phyloP scores from a whole-genome alignment of 2,329 filamentous ascomycete species.

The Bipolaris zeicola region DNA sequence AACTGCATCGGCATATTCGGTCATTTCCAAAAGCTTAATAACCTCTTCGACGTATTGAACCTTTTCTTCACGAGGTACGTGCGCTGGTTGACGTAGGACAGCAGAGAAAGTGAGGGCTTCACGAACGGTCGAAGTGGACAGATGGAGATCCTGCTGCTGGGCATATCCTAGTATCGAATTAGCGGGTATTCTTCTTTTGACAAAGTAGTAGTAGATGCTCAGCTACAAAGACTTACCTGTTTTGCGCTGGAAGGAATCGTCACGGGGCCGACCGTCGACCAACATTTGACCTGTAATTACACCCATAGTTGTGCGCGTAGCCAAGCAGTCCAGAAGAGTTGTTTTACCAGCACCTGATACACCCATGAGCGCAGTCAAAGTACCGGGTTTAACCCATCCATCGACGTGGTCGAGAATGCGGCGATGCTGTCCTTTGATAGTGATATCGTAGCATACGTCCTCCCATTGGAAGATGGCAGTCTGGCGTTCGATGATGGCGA shows the following conservation, averaged over 20 bases:
- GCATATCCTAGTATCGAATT: slow-evolving; percentile 62
- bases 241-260: slow-evolving; percentile 86
- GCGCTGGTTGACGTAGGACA: slow-evolving; percentile 78
- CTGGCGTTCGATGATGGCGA: slow-evolving; percentile 63
- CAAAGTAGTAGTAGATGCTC: background rate
- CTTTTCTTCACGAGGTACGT: slow-evolving; percentile 76
- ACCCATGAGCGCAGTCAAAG: slow-evolving; percentile 83
- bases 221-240: slow-evolving; percentile 60
- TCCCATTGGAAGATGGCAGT: slow-evolving; percentile 86
- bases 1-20: slow-evolving; percentile 85
- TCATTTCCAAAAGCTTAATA: slow-evolving; percentile 89
- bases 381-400: slow-evolving; percentile 93
- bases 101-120: slow-evolving; percentile 89
- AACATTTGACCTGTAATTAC: slow-evolving; percentile 86
- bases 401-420: slow-evolving; percentile 84
- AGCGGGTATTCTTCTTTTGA: background rate
- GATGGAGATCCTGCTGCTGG: slow-evolving; percentile 89
- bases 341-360: slow-evolving; percentile 94
- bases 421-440: slow-evolving; percentile 77
- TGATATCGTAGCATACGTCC: slow-evolving; percentile 77
- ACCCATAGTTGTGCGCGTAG: slow-evolving; percentile 85
- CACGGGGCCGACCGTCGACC: slow-evolving; percentile 75
- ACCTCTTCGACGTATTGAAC: slow-evolving; percentile 87
- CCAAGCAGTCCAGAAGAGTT: slow-evolving; percentile 83
- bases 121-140: slow-evolving; percentile 82